Evolutionary conservation across 129 eudicot genomes (phyloP), one percentile per base, ranked within the genome.

Genomic region (Flaveria linearis): DNA sequence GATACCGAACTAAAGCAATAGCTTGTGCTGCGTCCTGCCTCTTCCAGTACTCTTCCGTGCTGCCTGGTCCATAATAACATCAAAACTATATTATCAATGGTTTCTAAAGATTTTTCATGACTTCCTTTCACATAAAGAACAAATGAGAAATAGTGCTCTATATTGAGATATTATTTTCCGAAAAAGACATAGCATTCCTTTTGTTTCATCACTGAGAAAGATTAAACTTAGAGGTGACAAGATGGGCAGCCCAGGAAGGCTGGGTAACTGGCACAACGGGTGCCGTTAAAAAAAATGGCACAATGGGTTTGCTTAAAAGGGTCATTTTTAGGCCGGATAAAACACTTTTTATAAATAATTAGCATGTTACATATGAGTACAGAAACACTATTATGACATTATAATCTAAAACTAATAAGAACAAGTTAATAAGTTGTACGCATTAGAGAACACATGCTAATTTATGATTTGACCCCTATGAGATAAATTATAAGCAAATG

Each of bases 21-120:
- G 87, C 99, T 74, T 81, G 90, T 55, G 99, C 99, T 74, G 97
- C 97, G 84, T 95, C 99, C 82, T 86, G 89, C 80, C 99, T 87
- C 84, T 76, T 84, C 99, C 99, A 95, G 78, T 89, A 91, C 81
- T 95, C 99, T 77, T 89, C 91, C 61, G 99, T 91, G 77, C 97
- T 95, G 74, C 99, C 99, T 95, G 69, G 25, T 52, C 25, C 13
- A 65, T 64, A 71, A 73, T 9, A 47, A 45, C 30, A 67, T 66
- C 50, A 74, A 71, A 79, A 78, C 26, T 4, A 25, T 28, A 55
- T 33, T 9, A 66, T 80, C 9, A 65, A 79, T 13, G 25, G 39
- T 42, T 72, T 71, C 68, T 25, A n/a, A 36, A 14, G 49, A 61
- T 18, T 25, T 70, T 14, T 8, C 14, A 20, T n/a, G 65, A 71